Conservation (phyloP, 1,139 yeast genomes). For the Protomyces pachydermus region DNA sequence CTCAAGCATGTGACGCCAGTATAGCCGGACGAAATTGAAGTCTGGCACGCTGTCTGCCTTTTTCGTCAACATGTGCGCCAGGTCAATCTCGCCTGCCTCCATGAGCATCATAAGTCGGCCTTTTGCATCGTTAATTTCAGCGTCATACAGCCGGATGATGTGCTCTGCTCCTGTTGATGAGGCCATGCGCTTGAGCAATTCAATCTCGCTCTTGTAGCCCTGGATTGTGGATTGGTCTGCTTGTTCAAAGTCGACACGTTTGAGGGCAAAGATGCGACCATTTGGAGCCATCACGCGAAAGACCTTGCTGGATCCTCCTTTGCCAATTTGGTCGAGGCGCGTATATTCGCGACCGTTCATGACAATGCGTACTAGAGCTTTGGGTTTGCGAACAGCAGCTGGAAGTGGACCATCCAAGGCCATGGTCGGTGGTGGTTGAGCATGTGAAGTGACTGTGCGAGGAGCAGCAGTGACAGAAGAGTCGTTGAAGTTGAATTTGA, state of each 20-base stretch:
- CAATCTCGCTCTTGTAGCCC: slow-evolving; percentile 88
- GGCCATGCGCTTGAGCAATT: slow-evolving; percentile 57
- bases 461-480: not conserved
- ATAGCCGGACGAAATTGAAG: slow-evolving; percentile 71
- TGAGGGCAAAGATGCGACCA: slow-evolving; percentile 64
- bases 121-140: slow-evolving; percentile 60
- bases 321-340: slow-evolving; percentile 71
- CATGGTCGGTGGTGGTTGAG: slow-evolving; percentile 18
- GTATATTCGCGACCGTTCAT: slow-evolving; percentile 49
- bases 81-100: slow-evolving; percentile 94
- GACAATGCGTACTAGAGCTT: slow-evolving; percentile 14
- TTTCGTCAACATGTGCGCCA: slow-evolving; percentile 72
- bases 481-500: not conserved
- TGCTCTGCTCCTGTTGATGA: slow-evolving; percentile 48
- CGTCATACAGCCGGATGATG: slow-evolving; percentile 74
- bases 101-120: slow-evolving; percentile 59
- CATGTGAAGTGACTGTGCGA: not conserved
- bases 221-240: slow-evolving; percentile 67
- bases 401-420: slow-evolving; percentile 11
- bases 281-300: slow-evolving; percentile 62
- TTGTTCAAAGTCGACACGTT: slow-evolving; percentile 74
- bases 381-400: slow-evolving; percentile 10
- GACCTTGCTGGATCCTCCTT: slow-evolving; percentile 92
- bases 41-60: slow-evolving; percentile 56
- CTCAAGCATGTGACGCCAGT: slow-evolving; percentile 70